Percentiles rank a stretch among this genome's conserved stretches.
phyloP scores from a whole-genome alignment of 176 grass and related monocot species.

The Phoenix dactylifera region DNA sequence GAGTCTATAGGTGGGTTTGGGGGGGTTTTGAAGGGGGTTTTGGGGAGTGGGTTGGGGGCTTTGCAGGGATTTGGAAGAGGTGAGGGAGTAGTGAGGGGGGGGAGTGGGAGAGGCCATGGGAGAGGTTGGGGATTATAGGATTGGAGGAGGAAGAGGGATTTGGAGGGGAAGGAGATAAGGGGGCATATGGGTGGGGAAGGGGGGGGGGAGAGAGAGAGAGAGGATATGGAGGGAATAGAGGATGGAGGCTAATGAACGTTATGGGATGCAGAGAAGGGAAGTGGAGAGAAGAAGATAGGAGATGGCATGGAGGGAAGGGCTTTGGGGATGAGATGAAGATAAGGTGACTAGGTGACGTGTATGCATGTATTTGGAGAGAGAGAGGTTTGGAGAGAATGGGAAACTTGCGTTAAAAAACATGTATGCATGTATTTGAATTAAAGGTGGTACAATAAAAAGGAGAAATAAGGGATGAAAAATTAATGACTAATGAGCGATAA shows the following conservation, averaged over 20 bases:
- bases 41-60: constrained; percentile 7
- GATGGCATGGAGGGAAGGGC: neutral
- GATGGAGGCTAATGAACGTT: neutral
- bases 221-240: constrained; percentile 34
- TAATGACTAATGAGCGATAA: too few relatives aligned
- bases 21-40: constrained; percentile 15
- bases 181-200: constrained; percentile 35
- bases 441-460: too few relatives aligned
- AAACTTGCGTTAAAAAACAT: too few relatives aligned
- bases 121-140: neutral
- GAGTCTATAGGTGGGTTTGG: constrained; percentile 8
- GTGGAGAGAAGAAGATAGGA: neutral
- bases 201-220: constrained; percentile 26
- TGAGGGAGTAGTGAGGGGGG: constrained; percentile 34
- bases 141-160: constrained; percentile 11
- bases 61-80: constrained; percentile 40
- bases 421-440: too few relatives aligned
- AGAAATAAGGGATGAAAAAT: too few relatives aligned
- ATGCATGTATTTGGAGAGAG: neutral
- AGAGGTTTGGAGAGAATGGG: neutral
- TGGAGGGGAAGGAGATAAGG: neutral
- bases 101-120: constrained; percentile 69
- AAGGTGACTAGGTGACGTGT: neutral
- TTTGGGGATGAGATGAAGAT: neutral
- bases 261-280: neutral